phyloP scores from a whole-genome alignment of 2,329 filamentous ascomycete species.

The Exophiala sideris region DNA sequence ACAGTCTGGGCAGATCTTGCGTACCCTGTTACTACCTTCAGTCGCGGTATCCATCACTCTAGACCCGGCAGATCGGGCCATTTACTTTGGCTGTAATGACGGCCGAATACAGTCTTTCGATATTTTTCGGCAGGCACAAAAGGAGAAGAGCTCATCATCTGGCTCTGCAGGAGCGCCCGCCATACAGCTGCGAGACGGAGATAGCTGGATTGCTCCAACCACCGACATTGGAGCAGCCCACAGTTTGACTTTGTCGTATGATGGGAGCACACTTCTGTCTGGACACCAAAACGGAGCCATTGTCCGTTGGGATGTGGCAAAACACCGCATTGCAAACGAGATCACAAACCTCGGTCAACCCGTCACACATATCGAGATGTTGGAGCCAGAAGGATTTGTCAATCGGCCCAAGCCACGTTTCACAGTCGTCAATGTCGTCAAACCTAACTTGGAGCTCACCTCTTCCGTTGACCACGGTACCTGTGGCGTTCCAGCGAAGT shows the following conservation, averaged over 20 bases:
- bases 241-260: constrained; percentile 73
- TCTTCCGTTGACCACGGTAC: constrained; percentile 36
- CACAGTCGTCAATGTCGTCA: constrained; percentile 63
- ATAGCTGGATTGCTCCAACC: constrained; percentile 52
- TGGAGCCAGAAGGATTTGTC: constrained; percentile 57
- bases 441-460: constrained; percentile 57
- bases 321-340: constrained; percentile 64
- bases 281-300: constrained; percentile 79
- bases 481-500: constrained; percentile 39
- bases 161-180: constrained; percentile 36
- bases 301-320: constrained; percentile 73
- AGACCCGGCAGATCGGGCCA: constrained; percentile 78
- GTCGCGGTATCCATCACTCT: constrained; percentile 69
- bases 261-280: constrained; percentile 74
- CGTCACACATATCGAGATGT: constrained; percentile 76
- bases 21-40: constrained; percentile 77
- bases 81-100: constrained; percentile 77
- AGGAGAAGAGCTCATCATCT: not conserved
- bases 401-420: constrained; percentile 41
- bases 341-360: constrained; percentile 72
- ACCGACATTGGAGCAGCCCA: constrained; percentile 63
- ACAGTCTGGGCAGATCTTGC: constrained; percentile 68
- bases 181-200: constrained; percentile 39
- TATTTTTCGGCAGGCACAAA: constrained; percentile 50
- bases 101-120: constrained; percentile 77